These are phyloP conservation scores for Wickerhamiella pararugosa DNA, from an alignment of 1,139 yeast species.

Conservation along the genomic window DNA sequence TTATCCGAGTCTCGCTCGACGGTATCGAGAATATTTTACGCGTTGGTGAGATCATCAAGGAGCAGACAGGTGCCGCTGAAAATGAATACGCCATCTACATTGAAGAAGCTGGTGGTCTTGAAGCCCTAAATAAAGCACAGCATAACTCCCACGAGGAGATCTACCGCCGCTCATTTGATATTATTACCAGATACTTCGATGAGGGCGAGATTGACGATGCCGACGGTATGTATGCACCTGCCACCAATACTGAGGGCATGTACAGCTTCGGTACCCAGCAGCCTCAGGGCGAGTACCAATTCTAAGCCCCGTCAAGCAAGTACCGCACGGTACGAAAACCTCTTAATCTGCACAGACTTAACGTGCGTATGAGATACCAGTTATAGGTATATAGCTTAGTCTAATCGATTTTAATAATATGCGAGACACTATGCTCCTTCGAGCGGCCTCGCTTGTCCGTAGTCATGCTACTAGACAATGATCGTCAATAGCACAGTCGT, in stretches of 20 bases:
- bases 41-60: conserved; percentile 88
- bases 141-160: conserved; percentile 81
- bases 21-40: conserved; percentile 86
- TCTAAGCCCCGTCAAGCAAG: background rate
- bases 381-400: too few species aligned
- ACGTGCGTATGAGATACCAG: background rate
- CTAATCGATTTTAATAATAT: too few species aligned
- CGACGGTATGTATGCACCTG: conserved; percentile 69
- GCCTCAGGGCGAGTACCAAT: conserved; percentile 8
- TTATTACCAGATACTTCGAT: conserved; percentile 81
- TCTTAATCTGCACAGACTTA: background rate
- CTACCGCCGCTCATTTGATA: conserved; percentile 77
- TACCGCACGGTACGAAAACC: background rate
- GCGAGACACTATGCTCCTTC: too few species aligned
- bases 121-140: conserved; percentile 88
- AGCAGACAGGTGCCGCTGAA: conserved; percentile 47
- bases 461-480: too few species aligned
- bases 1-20: conserved; percentile 88
- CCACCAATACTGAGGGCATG: conserved; percentile 51
- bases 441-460: too few species aligned
- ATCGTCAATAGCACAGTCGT: too few species aligned
- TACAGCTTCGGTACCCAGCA: conserved; percentile 55
- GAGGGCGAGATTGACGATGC: conserved; percentile 65
- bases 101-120: conserved; percentile 98
- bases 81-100: conserved; percentile 83